Evolutionary conservation across 441 rosid genomes (phyloP).

Genomic region (Pelargonium australe): DNA sequence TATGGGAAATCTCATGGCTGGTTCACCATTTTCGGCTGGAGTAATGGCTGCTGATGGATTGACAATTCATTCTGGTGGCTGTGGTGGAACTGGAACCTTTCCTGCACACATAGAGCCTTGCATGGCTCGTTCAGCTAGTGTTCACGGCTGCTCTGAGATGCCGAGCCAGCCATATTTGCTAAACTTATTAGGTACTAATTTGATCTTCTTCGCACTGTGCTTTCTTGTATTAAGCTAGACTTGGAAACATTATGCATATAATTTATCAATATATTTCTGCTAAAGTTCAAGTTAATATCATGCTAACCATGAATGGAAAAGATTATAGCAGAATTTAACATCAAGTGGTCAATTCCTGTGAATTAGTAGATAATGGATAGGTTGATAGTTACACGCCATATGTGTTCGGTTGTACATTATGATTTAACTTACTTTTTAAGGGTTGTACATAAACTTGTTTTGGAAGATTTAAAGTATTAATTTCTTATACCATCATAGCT

Average conservation of each 20-base stretch:
- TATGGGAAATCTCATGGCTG: slow-evolving; percentile 37
- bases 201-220: neutral
- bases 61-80: slow-evolving; percentile 33
- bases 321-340: neutral
- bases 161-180: slow-evolving; percentile 33
- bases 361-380: neutral
- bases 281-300: neutral
- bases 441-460: neutral
- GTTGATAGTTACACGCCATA: neutral
- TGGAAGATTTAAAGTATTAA: neutral
- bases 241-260: neutral
- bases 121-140: slow-evolving; percentile 85
- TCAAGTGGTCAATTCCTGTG: neutral
- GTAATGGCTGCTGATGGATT: slow-evolving; percentile 51
- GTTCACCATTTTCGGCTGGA: slow-evolving; percentile 78
- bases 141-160: slow-evolving; percentile 80
- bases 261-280: neutral
- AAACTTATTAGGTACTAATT: slow-evolving; percentile 40
- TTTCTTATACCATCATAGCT: neutral
- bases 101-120: slow-evolving; percentile 51
- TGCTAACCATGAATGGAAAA: neutral
- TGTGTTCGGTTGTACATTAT: too few relatives aligned
- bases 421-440: too few relatives aligned
- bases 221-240: neutral
- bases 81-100: slow-evolving; percentile 33